phyloP scores from a whole-genome alignment of 2,329 filamentous ascomycete genomes.

The Cladosporium oxysporum region DNA sequence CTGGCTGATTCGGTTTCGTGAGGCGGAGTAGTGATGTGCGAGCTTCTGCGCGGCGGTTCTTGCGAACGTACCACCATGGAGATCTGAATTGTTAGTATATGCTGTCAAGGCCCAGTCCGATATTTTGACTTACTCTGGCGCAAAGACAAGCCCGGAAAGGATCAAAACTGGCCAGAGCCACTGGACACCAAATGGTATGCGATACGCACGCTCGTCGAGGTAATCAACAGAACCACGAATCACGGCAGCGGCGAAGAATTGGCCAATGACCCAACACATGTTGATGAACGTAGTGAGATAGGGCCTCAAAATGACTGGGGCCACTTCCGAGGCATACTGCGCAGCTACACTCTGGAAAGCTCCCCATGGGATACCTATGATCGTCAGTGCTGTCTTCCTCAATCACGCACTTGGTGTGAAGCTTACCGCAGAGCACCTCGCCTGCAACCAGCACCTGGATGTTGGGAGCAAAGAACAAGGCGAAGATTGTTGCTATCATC shows the following conservation, averaged over 20 bases:
- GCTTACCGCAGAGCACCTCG: constrained; percentile 34
- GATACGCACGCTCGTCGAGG: constrained; percentile 35
- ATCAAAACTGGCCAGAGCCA: constrained; percentile 39
- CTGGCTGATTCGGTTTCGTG: constrained; percentile 18
- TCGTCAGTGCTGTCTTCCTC: constrained; percentile 1
- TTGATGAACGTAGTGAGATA: constrained; percentile 37
- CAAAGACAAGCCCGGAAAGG: constrained; percentile 38
- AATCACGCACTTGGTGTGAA: too few species aligned
- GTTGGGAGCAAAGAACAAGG: constrained; percentile 44
- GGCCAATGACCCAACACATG: constrained; percentile 46
- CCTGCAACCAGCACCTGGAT: constrained; percentile 34
- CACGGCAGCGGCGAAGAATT: constrained; percentile 48
- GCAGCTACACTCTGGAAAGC: constrained; percentile 37
- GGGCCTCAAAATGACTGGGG: constrained; percentile 31
- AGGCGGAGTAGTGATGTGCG: constrained; percentile 22
- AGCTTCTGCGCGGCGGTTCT: constrained; percentile 26
- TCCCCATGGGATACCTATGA: constrained; percentile 38
- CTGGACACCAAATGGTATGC: constrained; percentile 43
- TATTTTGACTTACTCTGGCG: constrained; percentile 27
- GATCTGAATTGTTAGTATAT: neutral
- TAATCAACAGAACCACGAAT: constrained; percentile 35
- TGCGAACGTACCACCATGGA: constrained; percentile 36
- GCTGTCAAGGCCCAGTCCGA: too few species aligned
- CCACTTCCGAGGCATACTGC: constrained; percentile 43
- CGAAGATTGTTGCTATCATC: constrained; percentile 57